phyloP scores from a whole-genome alignment of 192 early-diverging fungal species.

The Entomortierella parvispora region DNA sequence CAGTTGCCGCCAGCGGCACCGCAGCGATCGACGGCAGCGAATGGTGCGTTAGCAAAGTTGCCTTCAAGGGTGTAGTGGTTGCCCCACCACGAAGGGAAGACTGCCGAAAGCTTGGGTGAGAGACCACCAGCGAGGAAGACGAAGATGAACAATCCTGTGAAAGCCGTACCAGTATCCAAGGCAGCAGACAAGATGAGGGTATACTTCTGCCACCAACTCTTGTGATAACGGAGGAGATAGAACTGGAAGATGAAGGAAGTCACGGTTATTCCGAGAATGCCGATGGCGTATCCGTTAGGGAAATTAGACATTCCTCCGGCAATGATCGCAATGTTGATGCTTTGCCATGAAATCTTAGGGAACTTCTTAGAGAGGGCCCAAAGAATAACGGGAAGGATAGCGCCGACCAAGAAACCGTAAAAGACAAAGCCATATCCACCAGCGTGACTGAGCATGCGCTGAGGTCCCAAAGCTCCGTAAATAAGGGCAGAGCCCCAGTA shows the following conservation, averaged over 20 bases:
- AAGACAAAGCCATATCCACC: constrained; percentile 49
- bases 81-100: constrained; percentile 34
- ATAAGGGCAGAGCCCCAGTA: constrained; percentile 72
- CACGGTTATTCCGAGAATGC: constrained; percentile 11
- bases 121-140: constrained; percentile 63
- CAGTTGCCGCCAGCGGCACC: constrained; percentile 21
- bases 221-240: constrained; percentile 54
- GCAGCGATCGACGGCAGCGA: constrained; percentile 22
- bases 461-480: constrained; percentile 78
- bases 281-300: constrained; percentile 59
- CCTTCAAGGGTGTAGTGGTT: constrained; percentile 9
- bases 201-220: constrained; percentile 68
- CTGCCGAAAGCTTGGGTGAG: constrained; percentile 2
- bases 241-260: constrained; percentile 60
- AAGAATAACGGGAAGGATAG: constrained; percentile 60
- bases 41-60: constrained; percentile 4
- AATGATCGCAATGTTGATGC: constrained; percentile 65
- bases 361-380: constrained; percentile 61
- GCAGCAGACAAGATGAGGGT: constrained; percentile 76
- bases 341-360: constrained; percentile 47
- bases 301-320: constrained; percentile 56
- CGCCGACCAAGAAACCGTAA: constrained; percentile 56
- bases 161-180: constrained; percentile 66
- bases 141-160: constrained; percentile 57
- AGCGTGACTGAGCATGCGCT: constrained; percentile 61